phyloP scores from a whole-genome alignment of 805 yeast species.

The Yarrowia sp. region DNA sequence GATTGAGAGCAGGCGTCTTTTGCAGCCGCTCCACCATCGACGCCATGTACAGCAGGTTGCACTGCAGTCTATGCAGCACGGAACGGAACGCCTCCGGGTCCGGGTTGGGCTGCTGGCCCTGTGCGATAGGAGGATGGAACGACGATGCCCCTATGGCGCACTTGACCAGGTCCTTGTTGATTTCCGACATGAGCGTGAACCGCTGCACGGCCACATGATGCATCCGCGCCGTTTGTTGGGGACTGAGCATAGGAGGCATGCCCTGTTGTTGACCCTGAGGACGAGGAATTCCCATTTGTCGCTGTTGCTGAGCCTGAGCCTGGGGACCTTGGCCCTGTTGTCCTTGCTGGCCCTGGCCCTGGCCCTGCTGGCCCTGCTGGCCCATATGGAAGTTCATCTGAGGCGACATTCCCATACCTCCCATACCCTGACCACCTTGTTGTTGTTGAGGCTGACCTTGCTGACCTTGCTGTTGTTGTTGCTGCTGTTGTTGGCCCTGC shows the following conservation, averaged over 20 bases:
- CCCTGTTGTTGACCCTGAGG: neutral
- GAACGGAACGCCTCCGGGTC: conserved; percentile 28
- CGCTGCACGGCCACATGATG: conserved; percentile 28
- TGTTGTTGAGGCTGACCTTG: neutral
- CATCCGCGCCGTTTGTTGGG: neutral
- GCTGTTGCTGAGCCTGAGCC: neutral
- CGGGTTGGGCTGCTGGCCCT: conserved; percentile 12
- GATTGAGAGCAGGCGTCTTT: conserved; percentile 7
- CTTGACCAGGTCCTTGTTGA: conserved; percentile 36
- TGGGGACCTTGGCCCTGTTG: neutral
- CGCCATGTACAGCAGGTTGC: conserved; percentile 39
- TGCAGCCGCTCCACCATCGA: conserved; percentile 32
- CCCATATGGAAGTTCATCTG: conserved; percentile 18
- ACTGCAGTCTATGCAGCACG: conserved; percentile 39
- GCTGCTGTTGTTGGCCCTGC: neutral
- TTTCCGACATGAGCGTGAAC: conserved; percentile 35
- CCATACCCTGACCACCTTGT: neutral
- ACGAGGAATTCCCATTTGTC: neutral
- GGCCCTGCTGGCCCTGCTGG: too few relatives aligned
- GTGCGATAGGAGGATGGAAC: conserved; percentile 13
- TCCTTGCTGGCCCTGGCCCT: too few relatives aligned
- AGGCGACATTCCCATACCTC: conserved; percentile 8
- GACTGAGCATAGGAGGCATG: neutral
- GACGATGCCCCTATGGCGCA: conserved; percentile 28
- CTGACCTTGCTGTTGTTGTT: neutral